phyloP scores from a whole-genome alignment of 2,329 filamentous ascomycete genomes.

The Amauroascus niger region DNA sequence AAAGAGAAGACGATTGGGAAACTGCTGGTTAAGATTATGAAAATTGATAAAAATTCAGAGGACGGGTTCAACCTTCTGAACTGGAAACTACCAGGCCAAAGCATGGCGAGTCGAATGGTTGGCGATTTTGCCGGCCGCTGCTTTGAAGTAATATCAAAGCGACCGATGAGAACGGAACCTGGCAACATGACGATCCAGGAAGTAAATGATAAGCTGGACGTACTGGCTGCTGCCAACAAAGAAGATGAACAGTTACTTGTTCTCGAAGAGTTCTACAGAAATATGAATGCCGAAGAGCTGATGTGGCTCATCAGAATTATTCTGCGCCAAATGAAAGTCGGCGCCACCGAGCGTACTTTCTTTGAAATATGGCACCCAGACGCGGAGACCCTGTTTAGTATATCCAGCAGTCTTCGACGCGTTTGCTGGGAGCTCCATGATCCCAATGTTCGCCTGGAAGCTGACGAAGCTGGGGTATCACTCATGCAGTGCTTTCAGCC shows the following conservation, averaged over 20 bases:
- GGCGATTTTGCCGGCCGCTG: conserved; percentile 90
- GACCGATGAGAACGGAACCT: conserved; percentile 61
- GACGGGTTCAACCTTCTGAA: conserved; percentile 77
- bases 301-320: conserved; percentile 94
- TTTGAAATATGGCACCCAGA: conserved; percentile 75
- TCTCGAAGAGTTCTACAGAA: conserved; percentile 71
- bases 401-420: conserved; percentile 77
- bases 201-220: conserved; percentile 78
- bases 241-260: conserved; percentile 79
- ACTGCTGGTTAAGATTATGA: conserved; percentile 81
- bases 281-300: conserved; percentile 88
- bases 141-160: conserved; percentile 73
- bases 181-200: conserved; percentile 79
- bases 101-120: conserved; percentile 53
- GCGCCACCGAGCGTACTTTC: conserved; percentile 79
- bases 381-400: conserved; percentile 69
- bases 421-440: conserved; percentile 93
- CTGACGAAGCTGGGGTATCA: conserved; percentile 62
- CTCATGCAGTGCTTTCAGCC: conserved; percentile 96
- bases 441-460: conserved; percentile 60
- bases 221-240: conserved; percentile 61
- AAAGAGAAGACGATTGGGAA: conserved; percentile 90
- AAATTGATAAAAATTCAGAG: conserved; percentile 81
- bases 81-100: conserved; percentile 80
- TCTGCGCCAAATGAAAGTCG: conserved; percentile 64